These are phyloP conservation scores for Claviceps sp. DNA, from an alignment of 2,329 filamentous ascomycete genomes.

Conservation along the genomic window DNA sequence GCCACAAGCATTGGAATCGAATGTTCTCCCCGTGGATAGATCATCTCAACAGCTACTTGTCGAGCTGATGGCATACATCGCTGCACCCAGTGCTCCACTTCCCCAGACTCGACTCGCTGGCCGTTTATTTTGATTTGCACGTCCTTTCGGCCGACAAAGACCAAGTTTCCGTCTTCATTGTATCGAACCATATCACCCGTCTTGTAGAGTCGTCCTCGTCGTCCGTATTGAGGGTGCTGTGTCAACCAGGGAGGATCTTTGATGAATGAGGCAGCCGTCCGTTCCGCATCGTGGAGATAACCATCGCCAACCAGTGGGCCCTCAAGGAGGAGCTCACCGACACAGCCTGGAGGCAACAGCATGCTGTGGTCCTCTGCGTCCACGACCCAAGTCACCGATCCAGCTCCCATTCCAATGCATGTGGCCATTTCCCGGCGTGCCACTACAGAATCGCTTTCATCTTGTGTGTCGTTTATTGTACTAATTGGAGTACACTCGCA, in stretches of 20 bases:
- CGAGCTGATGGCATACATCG: neutral
- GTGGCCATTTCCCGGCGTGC: too few species aligned
- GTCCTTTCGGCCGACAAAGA: constrained; percentile 14
- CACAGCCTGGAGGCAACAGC: neutral
- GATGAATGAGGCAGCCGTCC: neutral
- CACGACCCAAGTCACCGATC: neutral
- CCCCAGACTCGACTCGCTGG: constrained; percentile 13
- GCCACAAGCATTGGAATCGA: neutral
- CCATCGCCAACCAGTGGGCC: neutral
- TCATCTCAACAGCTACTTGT: neutral
- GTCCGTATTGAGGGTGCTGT: neutral
- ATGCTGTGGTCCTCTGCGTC: neutral
- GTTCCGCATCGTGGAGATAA: neutral
- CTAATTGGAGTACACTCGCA: constrained; percentile 7
- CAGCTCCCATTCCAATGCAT: neutral
- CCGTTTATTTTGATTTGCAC: constrained; percentile 14
- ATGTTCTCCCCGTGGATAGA: neutral
- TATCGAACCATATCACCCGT: constrained; percentile 13
- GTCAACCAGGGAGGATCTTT: neutral
- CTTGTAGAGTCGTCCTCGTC: constrained; percentile 7
- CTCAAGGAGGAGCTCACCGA: constrained; percentile 3
- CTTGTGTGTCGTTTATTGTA: constrained; percentile 3
- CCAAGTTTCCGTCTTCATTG: constrained; percentile 9
- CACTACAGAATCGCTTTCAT: too few species aligned
- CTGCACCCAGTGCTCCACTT: constrained; percentile 6